A percentile compares a stretch with the other conserved stretches of the same genome.
These are phyloP conservation scores for Gossypium anomalum DNA, from an alignment of 345 rosid genomes.

Conservation along the genomic window DNA sequence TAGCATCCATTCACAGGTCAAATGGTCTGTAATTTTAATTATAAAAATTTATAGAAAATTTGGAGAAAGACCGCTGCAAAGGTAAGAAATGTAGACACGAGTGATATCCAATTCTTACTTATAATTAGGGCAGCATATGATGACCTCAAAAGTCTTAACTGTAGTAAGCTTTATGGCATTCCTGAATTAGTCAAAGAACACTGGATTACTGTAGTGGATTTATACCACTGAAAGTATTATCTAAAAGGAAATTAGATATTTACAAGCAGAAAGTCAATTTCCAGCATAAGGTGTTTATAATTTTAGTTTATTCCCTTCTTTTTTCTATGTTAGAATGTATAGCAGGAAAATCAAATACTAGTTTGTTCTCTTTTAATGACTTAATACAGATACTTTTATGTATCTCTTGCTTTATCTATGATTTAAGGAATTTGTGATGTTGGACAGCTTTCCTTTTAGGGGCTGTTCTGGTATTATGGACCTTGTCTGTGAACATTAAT, in stretches of 20 bases:
- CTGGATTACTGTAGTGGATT: not conserved
- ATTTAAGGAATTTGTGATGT: not conserved
- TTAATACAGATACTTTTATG: not conserved
- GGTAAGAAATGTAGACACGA: not conserved
- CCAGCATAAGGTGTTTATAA: not conserved
- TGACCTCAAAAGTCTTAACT: not conserved
- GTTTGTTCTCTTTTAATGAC: not conserved
- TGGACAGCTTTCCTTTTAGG: not conserved
- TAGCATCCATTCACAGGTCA: no score
- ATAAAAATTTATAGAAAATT: no score
- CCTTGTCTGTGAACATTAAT: not conserved
- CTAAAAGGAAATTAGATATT: not conserved
- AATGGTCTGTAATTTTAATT: no score
- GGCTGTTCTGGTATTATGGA: not conserved
- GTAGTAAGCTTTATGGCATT: not conserved
- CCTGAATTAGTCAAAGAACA: not conserved
- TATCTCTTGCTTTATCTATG: not conserved
- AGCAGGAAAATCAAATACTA: not conserved
- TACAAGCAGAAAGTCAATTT: not conserved
- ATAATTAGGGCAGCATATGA: not conserved
- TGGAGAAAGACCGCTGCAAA: no score
- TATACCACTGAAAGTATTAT: not conserved
- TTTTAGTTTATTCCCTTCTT: not conserved
- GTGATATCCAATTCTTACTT: not conserved
- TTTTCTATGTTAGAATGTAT: not conserved